Evolutionary conservation across 2,329 filamentous ascomycete genomes (phyloP).

Genomic region (Fusarium graminum): DNA sequence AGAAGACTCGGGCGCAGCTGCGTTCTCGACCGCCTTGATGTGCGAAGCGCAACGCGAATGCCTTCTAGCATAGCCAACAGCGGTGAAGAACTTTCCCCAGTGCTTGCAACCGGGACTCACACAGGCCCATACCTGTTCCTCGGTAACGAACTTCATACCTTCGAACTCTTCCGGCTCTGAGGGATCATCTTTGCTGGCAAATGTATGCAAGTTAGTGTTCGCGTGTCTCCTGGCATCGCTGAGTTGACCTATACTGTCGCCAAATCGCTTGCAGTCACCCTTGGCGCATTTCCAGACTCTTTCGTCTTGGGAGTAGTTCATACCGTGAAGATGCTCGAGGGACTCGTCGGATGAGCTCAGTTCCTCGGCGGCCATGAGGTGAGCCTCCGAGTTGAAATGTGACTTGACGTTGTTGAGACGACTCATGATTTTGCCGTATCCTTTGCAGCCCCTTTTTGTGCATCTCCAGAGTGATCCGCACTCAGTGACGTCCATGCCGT

Average conservation of each 20-base stretch:
- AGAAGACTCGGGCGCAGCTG: not conserved
- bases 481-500: constrained; percentile 24
- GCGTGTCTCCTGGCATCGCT: constrained; percentile 2
- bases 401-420: not conserved
- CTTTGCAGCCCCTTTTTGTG: constrained; percentile 25
- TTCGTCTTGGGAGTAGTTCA: not conserved
- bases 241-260: not conserved
- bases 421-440: constrained; percentile 9
- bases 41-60: constrained; percentile 10
- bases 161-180: constrained; percentile 1
- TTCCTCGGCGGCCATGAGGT: constrained; percentile 13
- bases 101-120: constrained; percentile 3
- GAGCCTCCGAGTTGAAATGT: constrained; percentile 16
- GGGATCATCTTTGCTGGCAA: constrained; percentile 1
- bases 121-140: constrained; percentile 8
- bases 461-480: constrained; percentile 21
- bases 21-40: not conserved
- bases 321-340: constrained; percentile 7
- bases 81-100: not conserved
- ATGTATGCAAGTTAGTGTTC: not conserved
- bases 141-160: not conserved
- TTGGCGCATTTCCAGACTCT: constrained; percentile 10
- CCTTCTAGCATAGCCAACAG: not conserved
- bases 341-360: constrained; percentile 16
- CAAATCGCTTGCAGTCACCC: constrained; percentile 3